Base-by-base conservation (phyloP, 768 basidiomycete genomes). In the Auricularia sp. region DNA sequence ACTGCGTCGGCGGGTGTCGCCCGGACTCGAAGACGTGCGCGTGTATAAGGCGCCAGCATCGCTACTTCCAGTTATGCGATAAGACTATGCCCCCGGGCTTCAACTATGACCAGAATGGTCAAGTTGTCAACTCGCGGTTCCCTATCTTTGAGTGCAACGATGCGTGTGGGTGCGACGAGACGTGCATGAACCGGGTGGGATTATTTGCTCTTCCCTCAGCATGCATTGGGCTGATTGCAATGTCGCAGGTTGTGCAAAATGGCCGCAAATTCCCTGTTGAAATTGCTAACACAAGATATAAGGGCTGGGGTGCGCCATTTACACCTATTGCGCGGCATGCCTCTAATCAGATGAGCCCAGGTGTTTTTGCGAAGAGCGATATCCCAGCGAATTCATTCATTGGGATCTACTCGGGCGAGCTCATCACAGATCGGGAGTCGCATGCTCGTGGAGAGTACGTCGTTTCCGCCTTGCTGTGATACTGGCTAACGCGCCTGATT, bases 91-190 rank as follows among this genome's bases (percentile, higher is more conserved):
- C 35, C 12, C 35, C 67, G 35, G 77, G 88, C 1, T 94, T 93
- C 71, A 75, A 83, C 21, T 95, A 93, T 71, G 84, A 92, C 69
- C 74, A 75, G 64, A 78, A 77, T 64, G 87, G 88, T 14, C 73
- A 74, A 42, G 69, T 93, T 3, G 62, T 64, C 4, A 36, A 29
- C 29, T 68, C 74, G 16, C 80, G 78, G 5, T 81, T 80, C 63
- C 89, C 91, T 0, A 85, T 94, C 34, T 90, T 90, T 68, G 93
- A 97, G 74, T 97, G 93, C 71, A 92, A 93, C 70, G 85, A 82
- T 54, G 77, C 85, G 35, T 97, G 93, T 71, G 80, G 81, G 2
- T 97, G 93, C 74, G 85, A 85, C 14, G 87, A 89, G 1, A 84
- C 87, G 54, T 97, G 93, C 72, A 78, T 77, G 61, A 96, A 95